Conservation (phyloP, 208 protist genomes). For the Wallacemonas sp. region DNA sequence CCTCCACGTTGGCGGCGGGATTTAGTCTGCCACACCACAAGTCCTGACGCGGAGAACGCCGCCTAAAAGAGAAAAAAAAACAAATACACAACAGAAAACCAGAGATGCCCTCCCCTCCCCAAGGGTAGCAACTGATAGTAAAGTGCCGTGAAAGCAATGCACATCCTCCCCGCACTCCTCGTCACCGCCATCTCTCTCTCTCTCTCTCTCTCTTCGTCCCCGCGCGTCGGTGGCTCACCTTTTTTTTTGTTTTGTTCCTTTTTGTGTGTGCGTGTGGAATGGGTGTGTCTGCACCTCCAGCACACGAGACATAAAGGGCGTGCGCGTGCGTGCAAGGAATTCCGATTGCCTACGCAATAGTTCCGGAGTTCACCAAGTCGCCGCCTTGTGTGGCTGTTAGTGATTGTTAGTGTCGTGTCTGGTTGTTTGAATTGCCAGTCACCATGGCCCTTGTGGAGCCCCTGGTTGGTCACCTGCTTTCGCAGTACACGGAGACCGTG, state of each 20-base stretch:
- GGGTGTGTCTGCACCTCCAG: not conserved
- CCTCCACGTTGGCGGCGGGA: too few species aligned
- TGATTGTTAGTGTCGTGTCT: not conserved
- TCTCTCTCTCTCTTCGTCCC: not conserved
- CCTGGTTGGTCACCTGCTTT: slow-evolving; percentile 77
- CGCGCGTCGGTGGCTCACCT: not conserved
- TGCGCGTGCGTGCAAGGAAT: too few species aligned
- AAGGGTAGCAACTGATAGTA: too few species aligned
- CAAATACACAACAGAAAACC: not conserved
- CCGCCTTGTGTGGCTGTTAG: not conserved
- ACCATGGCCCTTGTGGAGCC: slow-evolving; percentile 79
- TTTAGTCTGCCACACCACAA: too few species aligned
- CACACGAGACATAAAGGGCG: too few species aligned
- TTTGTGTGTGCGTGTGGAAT: slow-evolving; percentile 1
- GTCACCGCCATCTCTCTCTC: not conserved
- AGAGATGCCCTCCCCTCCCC: too few species aligned
- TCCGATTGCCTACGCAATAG: too few species aligned
- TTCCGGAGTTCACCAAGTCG: too few species aligned
- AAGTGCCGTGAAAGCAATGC: too few species aligned
- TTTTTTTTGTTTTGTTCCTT: not conserved
- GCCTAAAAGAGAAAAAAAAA: not conserved
- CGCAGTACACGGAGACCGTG: slow-evolving; percentile 79
- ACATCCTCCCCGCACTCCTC: too few species aligned
- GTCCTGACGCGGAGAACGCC: too few species aligned
- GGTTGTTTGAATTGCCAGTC: slow-evolving; percentile 1